Base-by-base conservation (phyloP, 2,329 filamentous ascomycete species). In the Curvularia lunata region DNA sequence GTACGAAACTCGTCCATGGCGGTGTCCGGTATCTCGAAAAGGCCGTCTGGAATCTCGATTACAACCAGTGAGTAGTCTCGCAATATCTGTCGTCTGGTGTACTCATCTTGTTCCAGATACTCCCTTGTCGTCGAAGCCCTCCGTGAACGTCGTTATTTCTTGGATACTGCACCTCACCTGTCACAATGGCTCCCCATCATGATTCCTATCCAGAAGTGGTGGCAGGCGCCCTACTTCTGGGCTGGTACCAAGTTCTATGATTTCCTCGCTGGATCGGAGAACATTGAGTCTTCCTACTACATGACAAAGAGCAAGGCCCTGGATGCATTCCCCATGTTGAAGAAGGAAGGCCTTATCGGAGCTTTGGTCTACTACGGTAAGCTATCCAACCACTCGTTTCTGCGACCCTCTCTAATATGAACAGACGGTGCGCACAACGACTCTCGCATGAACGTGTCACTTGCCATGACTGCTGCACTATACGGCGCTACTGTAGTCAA, bases 231-330 rank as follows among this genome's bases (percentile, higher is more conserved):
- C 5, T 91, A 91, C 77, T 91, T 89, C 75, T 91, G 88, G 88
- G 85, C 83, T 38, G 89, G 89, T 49, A 90, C 88, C 59, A 96
- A 96, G 77, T 86, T 87, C 66, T 96, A 96, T 77, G 92, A 96
- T 77, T 86, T 92, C 67, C 83, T 96, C 64, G 92, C 92, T 68
- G 91, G 91, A 13, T 89, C 88, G 40, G 91, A 96, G 76, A 92
- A 92, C 54, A 93, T 96, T 70, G 91, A 96, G 77, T 92, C 86
- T 69, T 94, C 91, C 5, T 96, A 96, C 79, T 96, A 96, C 75
- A 80, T 96, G 71, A 93, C 91, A 23, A 89, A 88, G 77, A 93
- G 89, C 75, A 94, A 94, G 78, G 91, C 91, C 8, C 82, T 96
- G 62, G 91, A 94, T 74, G 90, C 90, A 2, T 96, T 96, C 73